These are phyloP conservation scores for Suillus fuscotomentosus DNA, from an alignment of 768 basidiomycete species.

Conservation along the genomic window DNA sequence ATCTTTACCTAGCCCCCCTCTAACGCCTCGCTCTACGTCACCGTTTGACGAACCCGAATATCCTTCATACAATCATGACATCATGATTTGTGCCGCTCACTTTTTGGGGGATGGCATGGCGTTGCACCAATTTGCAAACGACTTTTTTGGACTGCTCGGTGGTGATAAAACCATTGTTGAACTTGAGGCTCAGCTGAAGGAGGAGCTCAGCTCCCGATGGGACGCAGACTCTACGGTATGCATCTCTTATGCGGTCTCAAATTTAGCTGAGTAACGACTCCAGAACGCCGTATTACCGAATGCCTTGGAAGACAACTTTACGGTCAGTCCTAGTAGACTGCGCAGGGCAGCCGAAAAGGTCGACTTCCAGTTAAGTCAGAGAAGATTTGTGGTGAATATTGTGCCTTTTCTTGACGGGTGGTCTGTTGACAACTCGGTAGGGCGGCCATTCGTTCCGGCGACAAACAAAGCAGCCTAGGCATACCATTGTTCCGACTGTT, in stretches of 20 bases:
- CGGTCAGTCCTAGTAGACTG: constrained; percentile 35
- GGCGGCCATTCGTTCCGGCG: constrained; percentile 76
- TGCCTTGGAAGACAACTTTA: constrained; percentile 52
- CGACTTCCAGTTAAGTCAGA: constrained; percentile 56
- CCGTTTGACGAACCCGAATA: constrained; percentile 11
- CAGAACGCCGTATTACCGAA: constrained; percentile 35
- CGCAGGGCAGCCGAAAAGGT: constrained; percentile 46
- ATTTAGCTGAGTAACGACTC: not conserved
- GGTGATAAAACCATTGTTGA: constrained; percentile 26
- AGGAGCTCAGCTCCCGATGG: constrained; percentile 36
- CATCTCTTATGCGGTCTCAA: constrained; percentile 8
- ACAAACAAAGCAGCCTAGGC: constrained; percentile 40
- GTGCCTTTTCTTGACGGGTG: constrained; percentile 4
- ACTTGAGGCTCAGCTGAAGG: constrained; percentile 26
- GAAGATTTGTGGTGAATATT: constrained; percentile 50
- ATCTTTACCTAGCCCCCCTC: constrained; percentile 31
- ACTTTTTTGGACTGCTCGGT: constrained; percentile 69
- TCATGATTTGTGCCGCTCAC: constrained; percentile 76
- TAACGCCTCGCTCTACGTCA: constrained; percentile 26
- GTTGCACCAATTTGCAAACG: constrained; percentile 77
- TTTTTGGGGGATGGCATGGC: constrained; percentile 89
- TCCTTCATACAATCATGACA: constrained; percentile 43
- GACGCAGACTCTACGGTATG: constrained; percentile 11
- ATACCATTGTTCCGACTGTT: constrained; percentile 70
- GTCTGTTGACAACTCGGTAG: constrained; percentile 27